Conservation (phyloP, 2,329 filamentous ascomycete genomes). For the Xylaria sp. region DNA sequence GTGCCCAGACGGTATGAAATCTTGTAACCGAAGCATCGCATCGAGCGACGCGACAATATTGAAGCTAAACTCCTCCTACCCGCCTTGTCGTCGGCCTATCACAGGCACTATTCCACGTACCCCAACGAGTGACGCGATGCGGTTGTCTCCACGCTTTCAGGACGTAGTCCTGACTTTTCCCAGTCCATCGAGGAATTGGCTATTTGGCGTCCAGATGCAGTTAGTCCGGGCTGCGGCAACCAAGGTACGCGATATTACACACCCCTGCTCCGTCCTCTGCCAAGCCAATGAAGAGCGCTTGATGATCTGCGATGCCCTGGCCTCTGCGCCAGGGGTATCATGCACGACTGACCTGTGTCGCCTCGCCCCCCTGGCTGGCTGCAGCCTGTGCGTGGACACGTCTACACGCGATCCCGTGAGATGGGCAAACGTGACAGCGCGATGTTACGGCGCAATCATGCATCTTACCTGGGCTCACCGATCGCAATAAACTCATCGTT, state of each 20-base stretch:
- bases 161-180: no score
- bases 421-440: background rate
- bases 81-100: background rate
- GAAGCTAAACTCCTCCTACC: background rate
- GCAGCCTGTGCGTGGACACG: background rate
- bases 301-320: conserved; percentile 5
- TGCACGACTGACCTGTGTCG: background rate
- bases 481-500: no score
- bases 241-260: background rate
- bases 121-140: background rate
- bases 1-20: background rate
- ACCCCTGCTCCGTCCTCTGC: background rate
- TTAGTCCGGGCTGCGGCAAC: background rate
- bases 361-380: background rate
- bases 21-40: background rate
- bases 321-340: background rate
- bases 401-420: background rate
- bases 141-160: no score
- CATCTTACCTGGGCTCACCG: background rate
- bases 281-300: conserved; percentile 2
- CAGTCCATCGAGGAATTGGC: background rate
- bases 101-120: background rate
- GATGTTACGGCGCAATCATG: background rate
- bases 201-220: background rate
- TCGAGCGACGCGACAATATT: background rate